A percentile compares a stretch with the other conserved stretches of the same genome.
Conservation (phyloP, 2,329 filamentous ascomycete species). For the Talaromyces sp. region DNA sequence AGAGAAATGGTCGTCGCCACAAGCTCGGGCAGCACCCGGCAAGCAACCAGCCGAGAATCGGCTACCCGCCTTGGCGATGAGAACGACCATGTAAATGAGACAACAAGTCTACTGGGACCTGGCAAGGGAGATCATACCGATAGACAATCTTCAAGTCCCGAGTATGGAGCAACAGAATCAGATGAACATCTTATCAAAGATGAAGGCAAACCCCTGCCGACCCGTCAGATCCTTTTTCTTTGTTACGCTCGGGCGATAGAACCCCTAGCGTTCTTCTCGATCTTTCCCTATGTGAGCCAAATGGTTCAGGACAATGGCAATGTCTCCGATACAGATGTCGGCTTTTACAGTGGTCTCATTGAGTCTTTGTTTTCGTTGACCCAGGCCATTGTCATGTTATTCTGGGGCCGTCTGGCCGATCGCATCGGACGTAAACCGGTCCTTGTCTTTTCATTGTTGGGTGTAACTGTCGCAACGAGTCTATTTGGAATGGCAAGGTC, state of each 20-base stretch:
- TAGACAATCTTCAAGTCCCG: background rate
- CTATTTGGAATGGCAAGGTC: slow-evolving; percentile 69
- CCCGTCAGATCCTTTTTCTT: slow-evolving; percentile 68
- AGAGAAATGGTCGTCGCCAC: slow-evolving; percentile 7
- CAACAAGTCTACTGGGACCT: slow-evolving; percentile 17
- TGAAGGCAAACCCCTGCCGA: slow-evolving; percentile 58
- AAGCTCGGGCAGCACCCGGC: slow-evolving; percentile 1
- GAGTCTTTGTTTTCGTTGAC: slow-evolving; percentile 71
- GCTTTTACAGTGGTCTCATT: slow-evolving; percentile 78
- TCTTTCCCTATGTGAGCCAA: slow-evolving; percentile 77
- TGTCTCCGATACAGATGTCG: slow-evolving; percentile 67
- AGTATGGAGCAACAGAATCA: background rate
- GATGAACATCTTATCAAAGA: slow-evolving; percentile 23
- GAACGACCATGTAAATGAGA: slow-evolving; percentile 15
- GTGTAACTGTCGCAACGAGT: slow-evolving; percentile 62
- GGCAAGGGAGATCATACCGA: background rate
- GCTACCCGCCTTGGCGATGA: slow-evolving; percentile 6
- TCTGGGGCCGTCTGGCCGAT: slow-evolving; percentile 71
- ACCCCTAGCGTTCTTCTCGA: slow-evolving; percentile 79
- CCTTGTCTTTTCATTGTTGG: slow-evolving; percentile 67
- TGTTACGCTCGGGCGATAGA: slow-evolving; percentile 75
- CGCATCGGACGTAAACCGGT: slow-evolving; percentile 72
- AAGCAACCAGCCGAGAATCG: background rate
- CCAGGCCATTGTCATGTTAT: slow-evolving; percentile 76
- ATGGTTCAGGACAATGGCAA: slow-evolving; percentile 72